Evolutionary conservation across 148 eudicot genomes (phyloP), one percentile per base, ranked within the genome.

Genomic region (Rheum nobile): DNA sequence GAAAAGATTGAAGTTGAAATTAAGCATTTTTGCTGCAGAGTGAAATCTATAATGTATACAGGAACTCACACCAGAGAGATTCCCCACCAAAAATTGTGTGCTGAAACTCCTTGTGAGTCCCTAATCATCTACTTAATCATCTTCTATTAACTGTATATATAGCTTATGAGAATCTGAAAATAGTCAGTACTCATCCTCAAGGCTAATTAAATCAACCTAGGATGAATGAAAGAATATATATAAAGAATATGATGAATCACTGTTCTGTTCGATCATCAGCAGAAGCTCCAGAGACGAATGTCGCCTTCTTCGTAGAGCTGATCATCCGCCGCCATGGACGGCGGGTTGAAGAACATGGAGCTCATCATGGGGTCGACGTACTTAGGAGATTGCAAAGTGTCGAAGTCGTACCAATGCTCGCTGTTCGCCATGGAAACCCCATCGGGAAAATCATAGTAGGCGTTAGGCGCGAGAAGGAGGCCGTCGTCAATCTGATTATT

Each of bases 251-350:
- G 55, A 26, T 4, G 31, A 74, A 37, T 10, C 13, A n/a, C n/a
- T n/a, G n/a, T n/a, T 34, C 8, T 22, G 43, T 14, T 32, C 6
- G 11, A n/a, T 7, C 13, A 68, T 87, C 80, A 90, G 75, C 85
- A 77, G 75, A 89, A 92, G 83, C 81, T 86, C 98, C 98, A 92
- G 11, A 92, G 79, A 19, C 83, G 80, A 54, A 92, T 86, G 72
- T 92, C 96, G 34, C 81, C 82, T 9, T 87, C 97, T 78, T 90
- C 90, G 73, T 81, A 85, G 72, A 75, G 77, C 2, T 83, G 75
- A 69, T 83, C 81, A 74, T 88, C 89, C 21, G 65, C 39, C 13
- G 77, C 44, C 71, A 77, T 72, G 17, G 80, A 72, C 3, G 79
- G 46, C 2, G 91, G 86, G 81, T 88, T 85, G 54, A 90, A 90